These are phyloP conservation scores for Cladophialophora psammophila DNA, from an alignment of 2,329 filamentous ascomycete species.

Conservation along the genomic window DNA sequence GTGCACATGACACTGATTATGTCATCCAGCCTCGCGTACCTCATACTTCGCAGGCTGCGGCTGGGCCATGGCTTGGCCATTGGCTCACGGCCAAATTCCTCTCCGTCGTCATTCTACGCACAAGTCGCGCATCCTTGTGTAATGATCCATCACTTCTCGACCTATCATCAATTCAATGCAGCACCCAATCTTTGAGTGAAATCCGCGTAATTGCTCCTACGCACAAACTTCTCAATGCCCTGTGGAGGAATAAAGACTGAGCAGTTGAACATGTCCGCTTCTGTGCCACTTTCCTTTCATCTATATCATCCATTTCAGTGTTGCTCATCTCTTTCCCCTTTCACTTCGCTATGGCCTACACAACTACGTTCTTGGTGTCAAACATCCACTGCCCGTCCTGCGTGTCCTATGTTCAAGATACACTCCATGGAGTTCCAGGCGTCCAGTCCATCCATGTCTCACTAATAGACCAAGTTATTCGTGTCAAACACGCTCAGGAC, in stretches of 20 bases:
- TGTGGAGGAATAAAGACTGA: conserved; percentile 7
- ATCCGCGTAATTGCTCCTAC: conserved; percentile 20
- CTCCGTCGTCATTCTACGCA: conserved; percentile 29
- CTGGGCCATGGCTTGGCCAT: too few species aligned
- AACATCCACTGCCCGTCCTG: conserved; percentile 60
- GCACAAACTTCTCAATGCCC: conserved; percentile 33
- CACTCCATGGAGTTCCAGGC: conserved; percentile 47
- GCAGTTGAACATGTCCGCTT: conserved; percentile 18
- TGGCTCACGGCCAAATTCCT: not conserved
- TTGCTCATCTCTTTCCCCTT: not conserved
- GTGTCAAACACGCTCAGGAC: conserved; percentile 48
- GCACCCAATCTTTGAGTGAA: conserved; percentile 6
- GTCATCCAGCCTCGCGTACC: not conserved
- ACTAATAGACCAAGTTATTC: conserved; percentile 54
- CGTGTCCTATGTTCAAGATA: conserved; percentile 54
- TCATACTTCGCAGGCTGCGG: too few species aligned
- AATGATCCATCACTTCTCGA: conserved; percentile 13
- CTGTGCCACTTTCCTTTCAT: not conserved
- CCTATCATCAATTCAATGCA: conserved; percentile 11
- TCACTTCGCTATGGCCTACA: conserved; percentile 33
- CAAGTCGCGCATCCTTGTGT: conserved; percentile 29
- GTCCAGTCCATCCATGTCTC: conserved; percentile 52
- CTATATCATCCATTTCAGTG: not conserved
- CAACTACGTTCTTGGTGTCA: conserved; percentile 53
- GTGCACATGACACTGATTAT: not conserved